These are phyloP conservation scores for Sphaerostilbella broomeana DNA, from an alignment of 2,329 filamentous ascomycete genomes.

Conservation along the genomic window DNA sequence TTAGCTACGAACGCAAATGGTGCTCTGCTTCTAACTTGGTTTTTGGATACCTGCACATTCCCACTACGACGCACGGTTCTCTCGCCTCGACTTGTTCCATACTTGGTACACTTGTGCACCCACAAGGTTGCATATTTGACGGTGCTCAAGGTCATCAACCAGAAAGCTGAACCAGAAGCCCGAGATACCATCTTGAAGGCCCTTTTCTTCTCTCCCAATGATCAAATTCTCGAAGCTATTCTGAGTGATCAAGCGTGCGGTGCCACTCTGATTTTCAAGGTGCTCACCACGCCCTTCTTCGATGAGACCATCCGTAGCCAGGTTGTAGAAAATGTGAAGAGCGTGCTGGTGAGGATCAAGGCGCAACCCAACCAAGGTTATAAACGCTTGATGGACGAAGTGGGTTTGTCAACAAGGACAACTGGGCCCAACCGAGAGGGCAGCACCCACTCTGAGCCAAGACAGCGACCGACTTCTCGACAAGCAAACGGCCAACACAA, in stretches of 20 bases:
- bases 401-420: slow-evolving; percentile 70
- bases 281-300: slow-evolving; percentile 93
- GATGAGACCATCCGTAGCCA: slow-evolving; percentile 84
- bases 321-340: slow-evolving; percentile 87
- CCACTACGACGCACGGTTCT: slow-evolving; percentile 84
- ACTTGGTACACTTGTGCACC: slow-evolving; percentile 90
- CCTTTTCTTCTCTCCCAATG: slow-evolving; percentile 83
- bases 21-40: slow-evolving; percentile 90
- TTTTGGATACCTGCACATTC: slow-evolving; percentile 96
- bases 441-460: slow-evolving; percentile 40
- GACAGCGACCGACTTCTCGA: slow-evolving; percentile 50
- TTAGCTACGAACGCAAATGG: slow-evolving; percentile 95
- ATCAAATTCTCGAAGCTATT: slow-evolving; percentile 83
- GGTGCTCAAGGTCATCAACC: slow-evolving; percentile 96
- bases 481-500: slow-evolving; percentile 40
- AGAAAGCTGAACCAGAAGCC: slow-evolving; percentile 88
- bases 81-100: slow-evolving; percentile 84
- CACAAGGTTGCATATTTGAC: slow-evolving; percentile 98
- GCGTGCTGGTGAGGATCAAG: slow-evolving; percentile 81
- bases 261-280: slow-evolving; percentile 96
- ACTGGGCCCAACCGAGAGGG: slow-evolving; percentile 38
- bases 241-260: slow-evolving; percentile 86
- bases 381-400: slow-evolving; percentile 98
- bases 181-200: slow-evolving; percentile 84
- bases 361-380: slow-evolving; percentile 93